phyloP scores from a whole-genome alignment of 371 early-diverging fungal genomes.

The Encephalitozoon hellem region DNA sequence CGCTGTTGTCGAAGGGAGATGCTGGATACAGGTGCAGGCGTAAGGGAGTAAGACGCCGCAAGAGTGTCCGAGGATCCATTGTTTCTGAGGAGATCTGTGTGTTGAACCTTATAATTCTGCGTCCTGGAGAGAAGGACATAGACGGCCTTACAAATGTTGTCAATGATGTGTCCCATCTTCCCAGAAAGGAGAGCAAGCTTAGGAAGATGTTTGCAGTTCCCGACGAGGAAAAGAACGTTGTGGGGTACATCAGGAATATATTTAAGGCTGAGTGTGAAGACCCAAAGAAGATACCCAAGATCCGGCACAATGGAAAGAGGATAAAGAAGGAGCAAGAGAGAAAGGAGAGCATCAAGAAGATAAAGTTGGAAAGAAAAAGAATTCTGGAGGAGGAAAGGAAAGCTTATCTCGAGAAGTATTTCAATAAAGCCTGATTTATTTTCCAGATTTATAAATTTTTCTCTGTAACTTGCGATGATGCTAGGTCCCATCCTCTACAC shows the following conservation, averaged over 20 bases:
- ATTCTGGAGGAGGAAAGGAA: constrained; percentile 23
- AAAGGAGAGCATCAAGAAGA: background rate
- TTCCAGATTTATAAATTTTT: background rate
- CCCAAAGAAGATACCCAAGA: constrained; percentile 47
- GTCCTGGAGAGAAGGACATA: constrained; percentile 84
- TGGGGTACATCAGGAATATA: constrained; percentile 69
- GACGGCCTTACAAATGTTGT: constrained; percentile 85
- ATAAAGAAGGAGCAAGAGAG: constrained; percentile 8
- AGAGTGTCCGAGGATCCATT: constrained; percentile 95
- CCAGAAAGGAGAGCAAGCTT: constrained; percentile 93
- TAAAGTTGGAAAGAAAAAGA: constrained; percentile 21
- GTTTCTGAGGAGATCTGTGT: constrained; percentile 85
- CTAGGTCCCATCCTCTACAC: constrained; percentile 12
- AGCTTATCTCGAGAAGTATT: constrained; percentile 31
- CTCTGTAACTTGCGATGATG: background rate
- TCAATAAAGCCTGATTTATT: constrained; percentile 13
- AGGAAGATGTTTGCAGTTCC: constrained; percentile 85
- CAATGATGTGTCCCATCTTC: constrained; percentile 83
- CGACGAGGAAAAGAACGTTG: constrained; percentile 89
- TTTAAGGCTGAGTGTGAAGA: constrained; percentile 22
- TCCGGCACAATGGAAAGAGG: constrained; percentile 21
- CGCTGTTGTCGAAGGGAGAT: constrained; percentile 84
- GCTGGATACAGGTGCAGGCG: constrained; percentile 94
- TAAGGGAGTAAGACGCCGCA: constrained; percentile 92
- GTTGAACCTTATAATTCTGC: constrained; percentile 80